Percentiles rank a stretch among this genome's conserved stretches.
These are phyloP conservation scores for Ceratocystis variospora DNA, from an alignment of 2,329 filamentous ascomycete genomes.

Conservation along the genomic window DNA sequence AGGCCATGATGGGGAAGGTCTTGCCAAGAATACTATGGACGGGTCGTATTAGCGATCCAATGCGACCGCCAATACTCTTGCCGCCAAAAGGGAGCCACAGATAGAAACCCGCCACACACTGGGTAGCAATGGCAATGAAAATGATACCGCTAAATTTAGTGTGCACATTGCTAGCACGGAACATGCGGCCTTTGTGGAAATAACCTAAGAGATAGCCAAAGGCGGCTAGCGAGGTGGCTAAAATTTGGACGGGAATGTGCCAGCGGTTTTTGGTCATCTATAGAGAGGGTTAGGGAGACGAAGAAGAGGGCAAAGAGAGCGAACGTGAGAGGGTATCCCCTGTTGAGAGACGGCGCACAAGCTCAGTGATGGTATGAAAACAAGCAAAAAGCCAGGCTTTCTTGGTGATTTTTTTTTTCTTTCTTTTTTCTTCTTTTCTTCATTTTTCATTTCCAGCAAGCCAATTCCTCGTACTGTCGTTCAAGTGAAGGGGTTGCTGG, in stretches of 20 bases:
- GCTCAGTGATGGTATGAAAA: neutral
- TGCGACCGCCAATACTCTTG: constrained; percentile 64
- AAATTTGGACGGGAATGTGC: constrained; percentile 79
- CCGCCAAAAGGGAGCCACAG: constrained; percentile 71
- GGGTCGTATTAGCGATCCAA: constrained; percentile 57
- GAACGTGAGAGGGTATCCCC: neutral
- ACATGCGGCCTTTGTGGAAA: constrained; percentile 76
- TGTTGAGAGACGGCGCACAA: neutral
- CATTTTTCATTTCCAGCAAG: no score
- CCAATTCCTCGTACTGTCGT: neutral
- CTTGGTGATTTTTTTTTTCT: no score
- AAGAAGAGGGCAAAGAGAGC: neutral
- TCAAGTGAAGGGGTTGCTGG: neutral
- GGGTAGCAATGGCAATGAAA: constrained; percentile 63
- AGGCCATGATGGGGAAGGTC: constrained; percentile 68
- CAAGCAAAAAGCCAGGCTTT: neutral
- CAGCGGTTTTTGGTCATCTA: constrained; percentile 81
- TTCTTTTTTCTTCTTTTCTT: no score
- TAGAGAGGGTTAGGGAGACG: neutral
- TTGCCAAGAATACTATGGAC: constrained; percentile 76
- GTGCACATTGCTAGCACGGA: constrained; percentile 62
- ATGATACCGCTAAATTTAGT: constrained; percentile 64
- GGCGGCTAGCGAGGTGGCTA: constrained; percentile 61
- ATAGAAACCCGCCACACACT: constrained; percentile 72
- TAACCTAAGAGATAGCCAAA: constrained; percentile 87